phyloP scores from a whole-genome alignment of 164 flowering plant species.

The Berberis vulgaris region DNA sequence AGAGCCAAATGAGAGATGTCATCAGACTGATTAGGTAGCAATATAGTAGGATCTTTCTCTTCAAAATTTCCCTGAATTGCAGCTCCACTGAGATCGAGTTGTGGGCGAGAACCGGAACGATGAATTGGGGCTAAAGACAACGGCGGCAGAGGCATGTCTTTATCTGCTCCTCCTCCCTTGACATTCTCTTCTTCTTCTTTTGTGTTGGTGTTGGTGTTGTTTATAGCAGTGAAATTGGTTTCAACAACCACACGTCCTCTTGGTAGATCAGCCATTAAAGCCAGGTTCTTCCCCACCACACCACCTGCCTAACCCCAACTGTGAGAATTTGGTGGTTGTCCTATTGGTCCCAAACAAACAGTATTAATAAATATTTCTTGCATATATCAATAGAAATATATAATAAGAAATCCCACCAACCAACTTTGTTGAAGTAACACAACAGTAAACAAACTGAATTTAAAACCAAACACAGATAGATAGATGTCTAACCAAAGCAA shows the following conservation, averaged over 20 bases:
- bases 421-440: no score
- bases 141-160: conserved; percentile 39
- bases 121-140: conserved; percentile 36
- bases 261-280: conserved; percentile 19
- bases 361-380: no score
- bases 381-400: no score
- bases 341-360: no score
- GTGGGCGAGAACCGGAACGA: conserved; percentile 76
- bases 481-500: no score
- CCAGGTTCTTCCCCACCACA: background rate
- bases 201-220: background rate
- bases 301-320: background rate
- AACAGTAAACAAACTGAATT: no score
- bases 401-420: no score
- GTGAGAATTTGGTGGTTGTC: background rate
- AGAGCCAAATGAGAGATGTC: conserved; percentile 87
- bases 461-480: no score
- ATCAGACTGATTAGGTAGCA: conserved; percentile 92
- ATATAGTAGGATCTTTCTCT: conserved; percentile 77
- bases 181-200: background rate
- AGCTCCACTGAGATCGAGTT: conserved; percentile 82
- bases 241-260: conserved; percentile 6
- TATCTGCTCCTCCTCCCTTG: conserved; percentile 10
- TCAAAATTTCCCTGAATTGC: conserved; percentile 88
- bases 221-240: background rate